These are phyloP conservation scores for Priceomyces melissophilus DNA, from an alignment of 805 yeast genomes.

Conservation along the genomic window DNA sequence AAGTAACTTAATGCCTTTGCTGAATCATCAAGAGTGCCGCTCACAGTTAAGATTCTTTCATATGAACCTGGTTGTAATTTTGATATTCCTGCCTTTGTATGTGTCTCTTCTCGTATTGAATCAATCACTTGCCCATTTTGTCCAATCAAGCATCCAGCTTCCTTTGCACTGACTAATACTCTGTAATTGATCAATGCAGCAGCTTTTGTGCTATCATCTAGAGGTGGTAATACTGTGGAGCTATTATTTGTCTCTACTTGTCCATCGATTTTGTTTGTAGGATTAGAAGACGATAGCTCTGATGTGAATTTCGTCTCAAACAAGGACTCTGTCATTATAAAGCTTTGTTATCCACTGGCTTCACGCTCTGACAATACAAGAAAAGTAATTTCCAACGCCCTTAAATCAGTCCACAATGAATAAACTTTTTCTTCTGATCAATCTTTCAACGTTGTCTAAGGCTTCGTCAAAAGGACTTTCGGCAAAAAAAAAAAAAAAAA, in stretches of 20 bases:
- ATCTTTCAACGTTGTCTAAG: not conserved
- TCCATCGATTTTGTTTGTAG: constrained; percentile 2
- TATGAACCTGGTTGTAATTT: constrained; percentile 75
- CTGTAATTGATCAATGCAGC: constrained; percentile 40
- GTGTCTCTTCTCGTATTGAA: constrained; percentile 66
- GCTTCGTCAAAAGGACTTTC: no score
- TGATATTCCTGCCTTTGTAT: constrained; percentile 84
- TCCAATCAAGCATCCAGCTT: constrained; percentile 89
- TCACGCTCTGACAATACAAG: not conserved
- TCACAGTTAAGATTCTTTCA: constrained; percentile 77
- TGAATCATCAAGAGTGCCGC: constrained; percentile 68
- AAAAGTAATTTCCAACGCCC: not conserved
- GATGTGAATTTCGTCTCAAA: constrained; percentile 31
- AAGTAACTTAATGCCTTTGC: constrained; percentile 69
- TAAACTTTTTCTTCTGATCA: not conserved
- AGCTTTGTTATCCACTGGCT: no score
- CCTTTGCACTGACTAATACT: constrained; percentile 74
- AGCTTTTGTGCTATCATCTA: constrained; percentile 22
- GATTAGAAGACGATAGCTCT: constrained; percentile 9
- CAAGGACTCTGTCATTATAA: constrained; percentile 28
- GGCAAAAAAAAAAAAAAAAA: no score
- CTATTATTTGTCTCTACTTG: constrained; percentile 1
- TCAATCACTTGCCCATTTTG: constrained; percentile 79
- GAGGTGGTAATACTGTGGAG: constrained; percentile 20
- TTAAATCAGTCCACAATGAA: not conserved